A percentile compares a stretch with the other conserved stretches of the same genome.
phyloP scores from a whole-genome alignment of 768 basidiomycete genomes.

The Amanita polypyramis region DNA sequence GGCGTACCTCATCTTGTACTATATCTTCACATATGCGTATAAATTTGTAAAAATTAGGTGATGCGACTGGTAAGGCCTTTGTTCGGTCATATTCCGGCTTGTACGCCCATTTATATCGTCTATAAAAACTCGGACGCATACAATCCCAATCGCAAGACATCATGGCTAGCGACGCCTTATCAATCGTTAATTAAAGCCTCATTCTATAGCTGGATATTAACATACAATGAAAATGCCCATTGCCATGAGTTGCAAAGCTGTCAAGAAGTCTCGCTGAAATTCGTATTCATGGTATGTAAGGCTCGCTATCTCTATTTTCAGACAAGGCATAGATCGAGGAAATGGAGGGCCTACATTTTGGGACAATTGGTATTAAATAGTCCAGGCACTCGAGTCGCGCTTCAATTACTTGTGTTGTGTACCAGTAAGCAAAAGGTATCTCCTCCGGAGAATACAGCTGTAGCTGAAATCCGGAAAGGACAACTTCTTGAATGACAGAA shows the following conservation, averaged over 20 bases:
- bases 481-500: slow-evolving; percentile 49
- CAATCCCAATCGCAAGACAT: slow-evolving; percentile 39
- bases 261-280: slow-evolving; percentile 5
- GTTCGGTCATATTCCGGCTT: slow-evolving; percentile 45
- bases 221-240: slow-evolving; percentile 43
- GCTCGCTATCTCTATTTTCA: slow-evolving; percentile 21
- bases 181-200: slow-evolving; percentile 22
- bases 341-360: slow-evolving; percentile 22
- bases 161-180: slow-evolving; percentile 37
- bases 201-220: background rate
- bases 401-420: slow-evolving; percentile 45
- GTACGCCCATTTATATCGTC: slow-evolving; percentile 77
- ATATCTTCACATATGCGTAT: slow-evolving; percentile 27
- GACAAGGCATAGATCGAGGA: background rate
- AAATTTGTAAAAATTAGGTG: slow-evolving; percentile 49
- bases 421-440: slow-evolving; percentile 70
- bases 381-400: slow-evolving; percentile 46
- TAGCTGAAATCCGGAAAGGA: slow-evolving; percentile 69
- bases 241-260: slow-evolving; percentile 4
- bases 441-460: slow-evolving; percentile 65
- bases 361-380: slow-evolving; percentile 27
- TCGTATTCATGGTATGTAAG: slow-evolving; percentile 28
- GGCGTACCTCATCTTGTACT: slow-evolving; percentile 21
- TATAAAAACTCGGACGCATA: slow-evolving; percentile 44
- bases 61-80: slow-evolving; percentile 31